Conservation (phyloP, 331 rosid species). For the Arachis monticola region DNA sequence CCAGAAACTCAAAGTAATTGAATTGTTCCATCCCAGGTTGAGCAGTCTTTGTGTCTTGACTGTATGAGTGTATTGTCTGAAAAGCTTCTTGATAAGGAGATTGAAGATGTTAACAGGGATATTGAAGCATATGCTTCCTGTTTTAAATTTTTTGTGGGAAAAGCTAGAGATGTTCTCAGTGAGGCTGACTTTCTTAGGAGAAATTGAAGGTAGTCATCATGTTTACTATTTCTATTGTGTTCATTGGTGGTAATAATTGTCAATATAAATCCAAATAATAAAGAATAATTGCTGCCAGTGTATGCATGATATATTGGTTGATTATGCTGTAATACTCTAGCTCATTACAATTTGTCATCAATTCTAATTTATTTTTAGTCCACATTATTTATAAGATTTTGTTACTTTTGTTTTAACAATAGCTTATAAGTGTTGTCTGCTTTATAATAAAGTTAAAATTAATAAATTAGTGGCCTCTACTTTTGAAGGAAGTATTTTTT, state of each 20-base stretch:
- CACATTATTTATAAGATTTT: too few relatives aligned
- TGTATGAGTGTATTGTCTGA: constrained; percentile 94
- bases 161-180: constrained; percentile 73
- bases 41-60: constrained; percentile 94
- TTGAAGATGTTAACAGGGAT: constrained; percentile 90
- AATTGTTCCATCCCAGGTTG: constrained; percentile 60
- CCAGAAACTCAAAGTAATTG: not conserved
- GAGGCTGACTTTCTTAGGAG: constrained; percentile 97
- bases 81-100: constrained; percentile 84
- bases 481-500: too few relatives aligned
- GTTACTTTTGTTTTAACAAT: too few relatives aligned
- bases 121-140: constrained; percentile 88
- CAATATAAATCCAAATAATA: constrained; percentile 15
- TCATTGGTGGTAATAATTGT: not conserved
- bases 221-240: constrained; percentile 32
- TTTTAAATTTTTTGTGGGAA: constrained; percentile 85
- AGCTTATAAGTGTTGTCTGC: too few relatives aligned
- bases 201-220: constrained; percentile 71
- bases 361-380: constrained; percentile 3
- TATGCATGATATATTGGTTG: constrained; percentile 13
- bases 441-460: too few relatives aligned
- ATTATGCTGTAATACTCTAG: not conserved
- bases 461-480: too few relatives aligned
- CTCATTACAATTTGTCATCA: constrained; percentile 6
- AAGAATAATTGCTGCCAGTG: not conserved